Base-by-base conservation (phyloP, 192 early-diverging fungal species). In the Chytriomyces confervae region DNA sequence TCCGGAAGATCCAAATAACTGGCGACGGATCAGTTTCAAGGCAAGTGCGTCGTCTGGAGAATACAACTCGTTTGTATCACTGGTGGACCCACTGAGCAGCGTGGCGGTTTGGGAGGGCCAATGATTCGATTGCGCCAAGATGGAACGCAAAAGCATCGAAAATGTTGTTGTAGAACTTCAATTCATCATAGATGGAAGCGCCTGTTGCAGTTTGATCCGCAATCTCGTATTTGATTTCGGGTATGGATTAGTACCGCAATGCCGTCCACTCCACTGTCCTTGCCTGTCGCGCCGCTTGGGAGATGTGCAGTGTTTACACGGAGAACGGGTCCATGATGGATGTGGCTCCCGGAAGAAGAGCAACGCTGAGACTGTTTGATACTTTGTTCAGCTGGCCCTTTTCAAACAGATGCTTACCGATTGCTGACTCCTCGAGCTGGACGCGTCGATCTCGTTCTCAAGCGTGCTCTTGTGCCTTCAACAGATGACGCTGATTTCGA, bases 401-500 rank as follows among this genome's bases (percentile, higher is more conserved):
- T 27, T 27, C 24, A 27, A 27, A 27, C 24, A 27, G 24, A 27
- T 27, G 24, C 24, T 27, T 27, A 27, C 24, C 24, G 24, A 27
- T 27, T 27, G 24, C 24, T 27, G 24, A 27, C 24, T 18, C 13
- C 5, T 5, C 7, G 73, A 23, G 48, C 18, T 10, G 78, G 72
- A 53, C 16, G 72, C 7, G 44, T 79, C 1, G 71, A 74, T 50
- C 44, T 79, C 45, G 46, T 44, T 13, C 13, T 61, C 36, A 79
- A 73, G 65, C 50, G 78, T 7, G 72, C 65, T 23, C 16, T 47
- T 53, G 77, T 79, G 20, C 9, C 9, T 57, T n/a, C 10, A 9
- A n/a, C 10, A 6, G 74, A 76, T 63, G 53, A 50, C 23, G n/a
- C 5, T 10, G 11, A n/a, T 5, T 24, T 50, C 47, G 67, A 27